phyloP scores from a whole-genome alignment of 805 yeast genomes.

The Spathaspora hagerdaliae region DNA sequence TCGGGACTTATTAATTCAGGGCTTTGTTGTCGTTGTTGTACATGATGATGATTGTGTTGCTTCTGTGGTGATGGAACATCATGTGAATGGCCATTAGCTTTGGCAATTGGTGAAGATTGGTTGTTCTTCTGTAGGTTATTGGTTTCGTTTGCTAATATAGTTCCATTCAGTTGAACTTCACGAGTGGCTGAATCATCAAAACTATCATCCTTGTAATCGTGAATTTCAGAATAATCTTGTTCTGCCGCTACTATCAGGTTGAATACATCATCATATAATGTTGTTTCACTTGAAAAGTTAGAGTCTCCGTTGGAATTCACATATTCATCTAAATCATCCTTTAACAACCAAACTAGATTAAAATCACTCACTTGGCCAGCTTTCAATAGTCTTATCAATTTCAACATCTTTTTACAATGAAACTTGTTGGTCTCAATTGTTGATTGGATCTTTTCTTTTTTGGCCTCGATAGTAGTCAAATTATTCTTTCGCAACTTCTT shows the following conservation, averaged over 20 bases:
- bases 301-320: slow-evolving; percentile 37
- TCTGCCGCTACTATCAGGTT: slow-evolving; percentile 8
- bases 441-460: slow-evolving; percentile 37
- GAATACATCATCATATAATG: slow-evolving; percentile 40
- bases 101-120: not conserved
- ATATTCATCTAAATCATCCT: slow-evolving; percentile 37
- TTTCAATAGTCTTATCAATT: slow-evolving; percentile 26
- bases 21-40: slow-evolving; percentile 10
- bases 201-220: slow-evolving; percentile 2
- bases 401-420: slow-evolving; percentile 33
- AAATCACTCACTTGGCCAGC: slow-evolving; percentile 22
- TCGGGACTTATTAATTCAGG: slow-evolving; percentile 35
- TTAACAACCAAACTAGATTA: slow-evolving; percentile 29
- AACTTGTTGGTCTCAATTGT: slow-evolving; percentile 29
- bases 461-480: slow-evolving; percentile 30
- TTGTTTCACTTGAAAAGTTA: slow-evolving; percentile 28
- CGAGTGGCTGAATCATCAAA: not conserved
- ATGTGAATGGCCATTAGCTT: slow-evolving; percentile 3
- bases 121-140: not conserved
- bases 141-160: not conserved
- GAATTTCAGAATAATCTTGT: slow-evolving; percentile 8
- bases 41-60: not conserved
- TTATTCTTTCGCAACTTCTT: slow-evolving; percentile 38
- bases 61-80: not conserved
- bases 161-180: not conserved